These are phyloP conservation scores for Pythium apleroticum DNA, from an alignment of 352 stramenopile species.

Conservation along the genomic window DNA sequence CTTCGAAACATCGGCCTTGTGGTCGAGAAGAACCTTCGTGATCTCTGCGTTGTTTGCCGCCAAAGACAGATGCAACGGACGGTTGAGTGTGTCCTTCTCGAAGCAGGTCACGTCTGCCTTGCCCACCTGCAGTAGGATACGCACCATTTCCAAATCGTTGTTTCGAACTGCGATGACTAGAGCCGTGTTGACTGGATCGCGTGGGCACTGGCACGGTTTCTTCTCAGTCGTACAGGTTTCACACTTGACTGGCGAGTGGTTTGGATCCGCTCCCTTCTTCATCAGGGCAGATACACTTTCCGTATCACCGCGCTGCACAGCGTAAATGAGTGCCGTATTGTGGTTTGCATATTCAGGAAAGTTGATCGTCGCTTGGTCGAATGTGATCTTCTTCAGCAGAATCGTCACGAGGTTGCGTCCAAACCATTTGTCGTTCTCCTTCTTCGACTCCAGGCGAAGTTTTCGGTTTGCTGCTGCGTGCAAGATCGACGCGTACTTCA, in stretches of 20 bases:
- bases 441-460: slow-evolving; percentile 34
- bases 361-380: slow-evolving; percentile 44
- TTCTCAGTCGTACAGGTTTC: slow-evolving; percentile 30
- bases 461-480: slow-evolving; percentile 50
- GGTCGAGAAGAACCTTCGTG: slow-evolving; percentile 42
- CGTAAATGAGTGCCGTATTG: slow-evolving; percentile 62
- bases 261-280: slow-evolving; percentile 40
- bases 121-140: slow-evolving; percentile 39
- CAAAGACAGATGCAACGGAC: slow-evolving; percentile 53
- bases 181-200: slow-evolving; percentile 43
- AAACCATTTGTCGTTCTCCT: slow-evolving; percentile 43
- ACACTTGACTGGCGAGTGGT: slow-evolving; percentile 52
- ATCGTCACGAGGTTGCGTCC: slow-evolving; percentile 54
- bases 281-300: slow-evolving; percentile 42
- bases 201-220: slow-evolving; percentile 39
- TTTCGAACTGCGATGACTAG: slow-evolving; percentile 45
- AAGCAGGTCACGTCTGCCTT: slow-evolving; percentile 44
- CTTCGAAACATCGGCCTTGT: slow-evolving; percentile 47
- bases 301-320: slow-evolving; percentile 45
- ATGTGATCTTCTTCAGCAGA: slow-evolving; percentile 40
- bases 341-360: slow-evolving; percentile 44
- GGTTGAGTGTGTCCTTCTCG: slow-evolving; percentile 37
- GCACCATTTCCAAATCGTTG: slow-evolving; percentile 33
- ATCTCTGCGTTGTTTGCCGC: slow-evolving; percentile 40
- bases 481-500: slow-evolving; percentile 50